A percentile compares a stretch with the other conserved stretches of the same genome.
These are phyloP conservation scores for Pseudocercospora eumusae DNA, from an alignment of 2,329 filamentous ascomycete species.

Conservation along the genomic window DNA sequence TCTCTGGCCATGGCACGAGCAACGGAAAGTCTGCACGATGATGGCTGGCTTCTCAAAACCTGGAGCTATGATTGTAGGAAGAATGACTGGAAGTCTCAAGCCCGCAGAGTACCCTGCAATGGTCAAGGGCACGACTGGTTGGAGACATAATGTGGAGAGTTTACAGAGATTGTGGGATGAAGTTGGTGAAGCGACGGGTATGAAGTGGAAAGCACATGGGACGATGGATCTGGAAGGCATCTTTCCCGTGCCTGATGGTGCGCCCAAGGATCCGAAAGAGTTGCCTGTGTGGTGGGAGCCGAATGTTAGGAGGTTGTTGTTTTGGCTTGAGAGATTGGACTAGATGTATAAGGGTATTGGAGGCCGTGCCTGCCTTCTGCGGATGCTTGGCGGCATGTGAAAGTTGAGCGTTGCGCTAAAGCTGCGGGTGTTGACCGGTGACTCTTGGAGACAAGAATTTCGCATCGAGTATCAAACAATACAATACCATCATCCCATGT, in stretches of 20 bases:
- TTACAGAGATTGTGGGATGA: constrained; percentile 4
- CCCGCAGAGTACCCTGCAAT: not conserved
- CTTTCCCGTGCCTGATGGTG: constrained; percentile 6
- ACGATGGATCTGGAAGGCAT: not conserved
- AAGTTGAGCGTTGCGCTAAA: not conserved
- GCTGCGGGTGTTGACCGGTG: not conserved
- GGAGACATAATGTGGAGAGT: constrained; percentile 7
- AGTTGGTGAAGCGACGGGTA: not conserved
- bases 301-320: constrained; percentile 9
- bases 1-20: not conserved
- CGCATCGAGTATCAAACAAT: not conserved
- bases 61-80: not conserved
- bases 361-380: not conserved
- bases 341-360: not conserved
- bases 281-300: constrained; percentile 7
- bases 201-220: constrained; percentile 6
- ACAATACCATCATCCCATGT: not conserved
- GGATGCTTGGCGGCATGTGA: not conserved
- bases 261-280: not conserved
- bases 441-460: no score
- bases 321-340: not conserved
- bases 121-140: not conserved
- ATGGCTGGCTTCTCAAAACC: not conserved
- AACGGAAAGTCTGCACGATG: constrained; percentile 4
- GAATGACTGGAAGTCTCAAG: not conserved